These are phyloP conservation scores for Cutaneotrichosporon spelunceum DNA, from an alignment of 1,284 basidiomycete genomes.

Conservation along the genomic window DNA sequence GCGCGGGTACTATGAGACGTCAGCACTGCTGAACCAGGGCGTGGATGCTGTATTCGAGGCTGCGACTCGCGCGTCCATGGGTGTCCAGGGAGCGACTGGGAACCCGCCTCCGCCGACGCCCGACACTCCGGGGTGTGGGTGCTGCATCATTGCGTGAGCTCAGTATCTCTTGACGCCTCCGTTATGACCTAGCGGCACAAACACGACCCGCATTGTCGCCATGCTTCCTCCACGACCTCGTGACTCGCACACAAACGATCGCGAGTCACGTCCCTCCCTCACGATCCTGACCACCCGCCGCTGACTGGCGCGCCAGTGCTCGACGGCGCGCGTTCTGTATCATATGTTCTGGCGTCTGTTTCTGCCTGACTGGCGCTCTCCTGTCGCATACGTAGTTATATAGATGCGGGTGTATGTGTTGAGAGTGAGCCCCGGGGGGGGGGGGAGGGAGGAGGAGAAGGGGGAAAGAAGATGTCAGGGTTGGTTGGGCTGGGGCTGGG, in stretches of 20 bases:
- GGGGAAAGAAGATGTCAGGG: no score
- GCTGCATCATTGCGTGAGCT: constrained; percentile 20
- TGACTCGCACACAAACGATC: background rate
- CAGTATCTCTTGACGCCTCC: background rate
- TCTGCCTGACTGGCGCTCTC: background rate
- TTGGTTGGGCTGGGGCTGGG: background rate
- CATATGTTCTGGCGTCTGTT: background rate
- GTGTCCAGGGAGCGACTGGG: constrained; percentile 73
- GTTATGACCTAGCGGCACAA: background rate
- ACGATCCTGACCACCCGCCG: background rate
- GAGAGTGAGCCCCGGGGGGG: background rate
- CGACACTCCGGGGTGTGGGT: constrained; percentile 15
- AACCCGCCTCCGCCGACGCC: constrained; percentile 9
- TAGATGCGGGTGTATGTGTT: background rate
- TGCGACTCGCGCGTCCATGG: constrained; percentile 87
- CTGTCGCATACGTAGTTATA: constrained; percentile 4
- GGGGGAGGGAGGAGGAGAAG: no score
- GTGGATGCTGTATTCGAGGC: constrained; percentile 95
- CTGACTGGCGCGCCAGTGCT: background rate
- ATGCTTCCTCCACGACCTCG: background rate
- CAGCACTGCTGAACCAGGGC: constrained; percentile 82
- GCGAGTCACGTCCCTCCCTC: background rate
- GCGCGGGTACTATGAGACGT: constrained; percentile 88
- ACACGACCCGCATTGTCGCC: constrained; percentile 1
- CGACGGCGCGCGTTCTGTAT: background rate